These are phyloP conservation scores for Aphanoascus verrucosus DNA, from an alignment of 2,329 filamentous ascomycete genomes.

Conservation along the genomic window DNA sequence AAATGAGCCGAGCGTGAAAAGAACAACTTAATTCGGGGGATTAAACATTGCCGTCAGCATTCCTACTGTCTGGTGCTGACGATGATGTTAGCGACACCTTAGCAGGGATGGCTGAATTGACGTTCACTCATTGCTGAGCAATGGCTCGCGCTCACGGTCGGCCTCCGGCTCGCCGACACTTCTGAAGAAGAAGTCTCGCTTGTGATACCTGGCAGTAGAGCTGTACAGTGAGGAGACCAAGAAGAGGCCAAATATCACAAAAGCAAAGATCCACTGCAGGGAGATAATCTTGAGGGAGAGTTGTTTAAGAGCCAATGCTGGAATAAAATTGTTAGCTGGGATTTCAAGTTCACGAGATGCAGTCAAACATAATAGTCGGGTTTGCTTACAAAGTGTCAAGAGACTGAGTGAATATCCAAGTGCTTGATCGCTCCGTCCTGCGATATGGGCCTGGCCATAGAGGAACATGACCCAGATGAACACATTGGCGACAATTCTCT, in stretches of 20 bases:
- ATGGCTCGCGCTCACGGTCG: conserved; percentile 45
- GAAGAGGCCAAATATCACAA: conserved; percentile 65
- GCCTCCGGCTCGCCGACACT: conserved; percentile 28
- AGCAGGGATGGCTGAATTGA: not conserved
- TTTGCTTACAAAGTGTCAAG: conserved; percentile 52
- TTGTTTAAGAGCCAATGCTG: conserved; percentile 63
- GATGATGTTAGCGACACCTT: not conserved
- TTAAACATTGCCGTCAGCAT: no score
- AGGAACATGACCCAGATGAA: conserved; percentile 76
- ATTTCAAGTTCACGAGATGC: not conserved
- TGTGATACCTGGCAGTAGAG: conserved; percentile 26
- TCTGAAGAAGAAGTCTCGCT: conserved; percentile 29
- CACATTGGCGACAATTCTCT: conserved; percentile 73
- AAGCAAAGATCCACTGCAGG: conserved; percentile 88
- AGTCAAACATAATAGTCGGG: conserved; percentile 1
- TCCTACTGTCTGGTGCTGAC: not conserved
- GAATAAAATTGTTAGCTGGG: no score
- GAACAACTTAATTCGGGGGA: no score
- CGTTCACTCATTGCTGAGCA: conserved; percentile 35
- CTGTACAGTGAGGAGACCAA: conserved; percentile 51
- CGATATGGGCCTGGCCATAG: conserved; percentile 66
- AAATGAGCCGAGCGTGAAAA: not conserved
- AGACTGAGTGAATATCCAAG: conserved; percentile 71
- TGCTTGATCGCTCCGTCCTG: conserved; percentile 61
- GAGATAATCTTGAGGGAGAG: conserved; percentile 62